Conservation (phyloP, 148 eudicot species). For the Vaccinium darrowii region DNA sequence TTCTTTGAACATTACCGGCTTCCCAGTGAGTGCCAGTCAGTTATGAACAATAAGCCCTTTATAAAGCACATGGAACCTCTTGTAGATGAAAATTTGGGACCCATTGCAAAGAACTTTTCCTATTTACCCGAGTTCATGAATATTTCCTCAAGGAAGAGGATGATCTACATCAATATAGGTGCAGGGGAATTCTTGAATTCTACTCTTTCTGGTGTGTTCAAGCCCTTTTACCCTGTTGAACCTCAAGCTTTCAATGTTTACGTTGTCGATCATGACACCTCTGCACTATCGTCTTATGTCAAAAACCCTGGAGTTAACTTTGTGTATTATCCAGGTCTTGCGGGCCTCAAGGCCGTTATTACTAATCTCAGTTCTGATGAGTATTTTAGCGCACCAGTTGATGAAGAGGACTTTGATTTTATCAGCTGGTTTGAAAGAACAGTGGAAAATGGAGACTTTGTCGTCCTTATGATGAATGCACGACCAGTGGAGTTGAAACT, state of each 20-base stretch:
- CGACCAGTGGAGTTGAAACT: slow-evolving; percentile 50
- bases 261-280: slow-evolving; percentile 63
- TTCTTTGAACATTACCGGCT: slow-evolving; percentile 52
- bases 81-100: slow-evolving; percentile 20
- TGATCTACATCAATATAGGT: slow-evolving; percentile 71
- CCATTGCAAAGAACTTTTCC: slow-evolving; percentile 21
- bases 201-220: slow-evolving; percentile 45
- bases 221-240: slow-evolving; percentile 49
- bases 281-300: slow-evolving; percentile 64
- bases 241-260: slow-evolving; percentile 49
- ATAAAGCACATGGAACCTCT: slow-evolving; percentile 58
- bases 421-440: slow-evolving; percentile 70
- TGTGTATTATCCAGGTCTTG: slow-evolving; percentile 70
- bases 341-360: slow-evolving; percentile 25
- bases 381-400: slow-evolving; percentile 36
- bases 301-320: slow-evolving; percentile 74
- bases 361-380: slow-evolving; percentile 24
- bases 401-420: slow-evolving; percentile 69
- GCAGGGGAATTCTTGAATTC: slow-evolving; percentile 53
- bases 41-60: slow-evolving; percentile 49
- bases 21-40: slow-evolving; percentile 58
- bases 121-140: slow-evolving; percentile 55
- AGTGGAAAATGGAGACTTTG: slow-evolving; percentile 56
- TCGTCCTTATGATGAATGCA: slow-evolving; percentile 72
- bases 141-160: slow-evolving; percentile 49